Evolutionary conservation across 2,329 filamentous ascomycete species (phyloP), one percentile per base, ranked within the genome.

Genomic region (Hypoxylon sp.): DNA sequence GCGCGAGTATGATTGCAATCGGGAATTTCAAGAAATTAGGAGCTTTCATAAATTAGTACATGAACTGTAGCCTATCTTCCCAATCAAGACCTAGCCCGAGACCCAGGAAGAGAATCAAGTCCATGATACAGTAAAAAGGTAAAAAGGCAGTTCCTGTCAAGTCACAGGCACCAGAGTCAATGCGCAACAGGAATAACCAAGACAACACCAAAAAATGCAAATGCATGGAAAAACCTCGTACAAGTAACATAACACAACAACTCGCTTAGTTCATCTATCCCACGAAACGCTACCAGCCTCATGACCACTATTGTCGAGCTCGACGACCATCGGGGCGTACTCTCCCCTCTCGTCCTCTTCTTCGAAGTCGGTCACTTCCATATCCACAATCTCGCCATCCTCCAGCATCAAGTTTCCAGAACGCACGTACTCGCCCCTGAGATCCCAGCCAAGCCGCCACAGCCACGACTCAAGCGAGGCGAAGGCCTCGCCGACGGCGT

Each of bases 261-360:
- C 25, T 9, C 28, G 11, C n/a, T 51, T 21, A n/a, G 14, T 25
- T 60, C 25, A 73, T 45, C 60, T 25, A 63, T 74, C 72, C 82
- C 84, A 88, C 5, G 84, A 86, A 13, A 89, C 7, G 84, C 86
- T 13, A 89, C 79, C 58, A 87, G 74, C 36, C 83, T 86, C 5
- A 81, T 78, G 75, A n/a, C 86, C 86, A 48, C 82, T 66, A 51
- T 84, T 84, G 60, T 87, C 85, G 36, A 87, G 66, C 62, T 86
- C 81, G 4, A 89, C 85, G 36, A 88, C 76, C 17, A 85, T 81
- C 0, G 86, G 85, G 13, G 83, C 82, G 70, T 83, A 86, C 65
- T 87, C 86, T 14, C 85, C 85, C 65, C 79, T 80, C 75, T 85
- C 83, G 60, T 87, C 86, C 67, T 87, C 86, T 1, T 81, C 84